These are phyloP conservation scores for Diplodia intermedia DNA, from an alignment of 2,329 filamentous ascomycete species.

Conservation along the genomic window DNA sequence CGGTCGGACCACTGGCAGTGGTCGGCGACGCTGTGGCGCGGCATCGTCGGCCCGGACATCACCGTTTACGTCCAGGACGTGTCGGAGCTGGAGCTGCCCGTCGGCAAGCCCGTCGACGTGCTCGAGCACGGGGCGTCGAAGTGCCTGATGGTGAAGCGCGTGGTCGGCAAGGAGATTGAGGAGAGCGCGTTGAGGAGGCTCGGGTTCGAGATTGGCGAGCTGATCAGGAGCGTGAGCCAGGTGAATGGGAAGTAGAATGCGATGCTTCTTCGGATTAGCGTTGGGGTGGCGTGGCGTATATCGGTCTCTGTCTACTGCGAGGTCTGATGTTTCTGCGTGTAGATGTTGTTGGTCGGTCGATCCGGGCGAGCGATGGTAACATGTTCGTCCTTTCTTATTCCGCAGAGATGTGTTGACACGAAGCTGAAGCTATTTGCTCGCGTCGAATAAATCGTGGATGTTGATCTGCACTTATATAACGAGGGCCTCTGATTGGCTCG, in stretches of 20 bases:
- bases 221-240: constrained; percentile 56
- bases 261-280: not conserved
- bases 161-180: constrained; percentile 45
- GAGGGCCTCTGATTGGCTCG: not conserved
- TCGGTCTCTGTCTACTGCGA: constrained; percentile 2
- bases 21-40: constrained; percentile 93
- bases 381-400: not conserved
- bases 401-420: not conserved
- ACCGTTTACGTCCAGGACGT: constrained; percentile 69
- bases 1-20: constrained; percentile 96
- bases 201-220: constrained; percentile 88
- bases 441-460: not conserved
- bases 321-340: not conserved
- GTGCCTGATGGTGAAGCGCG: constrained; percentile 49
- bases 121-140: constrained; percentile 50
- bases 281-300: not conserved
- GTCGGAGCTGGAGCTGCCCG: constrained; percentile 34
- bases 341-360: constrained; percentile 6
- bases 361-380: not conserved
- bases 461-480: not conserved
- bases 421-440: not conserved
- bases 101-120: constrained; percentile 47
- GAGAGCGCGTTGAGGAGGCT: constrained; percentile 70
- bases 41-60: constrained; percentile 80
- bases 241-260: constrained; percentile 2